Percentiles rank a stretch among this genome's conserved stretches.
These are phyloP conservation scores for Podospora australis DNA, from an alignment of 495 filamentous ascomycete genomes.

Conservation along the genomic window DNA sequence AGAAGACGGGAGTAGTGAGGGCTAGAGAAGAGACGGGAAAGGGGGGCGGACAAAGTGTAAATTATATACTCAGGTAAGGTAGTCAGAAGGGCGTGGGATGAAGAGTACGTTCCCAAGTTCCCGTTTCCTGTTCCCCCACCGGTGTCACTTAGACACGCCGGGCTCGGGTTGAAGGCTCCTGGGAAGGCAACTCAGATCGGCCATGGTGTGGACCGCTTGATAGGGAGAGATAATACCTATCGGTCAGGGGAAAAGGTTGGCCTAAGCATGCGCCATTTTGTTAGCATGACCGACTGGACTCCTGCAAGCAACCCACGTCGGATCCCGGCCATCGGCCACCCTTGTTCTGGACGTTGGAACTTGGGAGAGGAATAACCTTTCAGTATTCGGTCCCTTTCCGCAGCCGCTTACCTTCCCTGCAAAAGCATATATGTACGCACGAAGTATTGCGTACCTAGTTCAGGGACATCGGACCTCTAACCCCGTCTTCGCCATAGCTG, in stretches of 20 bases:
- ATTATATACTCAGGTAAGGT: slow-evolving; percentile 1
- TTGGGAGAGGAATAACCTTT: not conserved
- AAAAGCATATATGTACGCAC: too few species aligned
- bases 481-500: too few species aligned
- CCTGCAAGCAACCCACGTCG: not conserved
- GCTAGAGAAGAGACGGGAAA: not conserved
- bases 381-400: not conserved
- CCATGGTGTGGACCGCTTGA: not conserved
- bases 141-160: not conserved
- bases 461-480: too few species aligned
- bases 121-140: not conserved
- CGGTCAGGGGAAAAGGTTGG: not conserved
- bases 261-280: slow-evolving; percentile 3
- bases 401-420: too few species aligned
- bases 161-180: not conserved
- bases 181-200: not conserved
- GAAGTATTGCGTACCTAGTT: too few species aligned
- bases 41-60: not conserved
- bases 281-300: too few species aligned
- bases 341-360: not conserved
- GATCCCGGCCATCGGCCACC: not conserved
- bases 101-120: too few species aligned
- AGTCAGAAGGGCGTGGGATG: slow-evolving; percentile 7
- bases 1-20: too few species aligned
- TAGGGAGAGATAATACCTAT: not conserved